These are phyloP conservation scores for Didymella pinodella DNA, from an alignment of 2,329 filamentous ascomycete genomes.

Conservation along the genomic window DNA sequence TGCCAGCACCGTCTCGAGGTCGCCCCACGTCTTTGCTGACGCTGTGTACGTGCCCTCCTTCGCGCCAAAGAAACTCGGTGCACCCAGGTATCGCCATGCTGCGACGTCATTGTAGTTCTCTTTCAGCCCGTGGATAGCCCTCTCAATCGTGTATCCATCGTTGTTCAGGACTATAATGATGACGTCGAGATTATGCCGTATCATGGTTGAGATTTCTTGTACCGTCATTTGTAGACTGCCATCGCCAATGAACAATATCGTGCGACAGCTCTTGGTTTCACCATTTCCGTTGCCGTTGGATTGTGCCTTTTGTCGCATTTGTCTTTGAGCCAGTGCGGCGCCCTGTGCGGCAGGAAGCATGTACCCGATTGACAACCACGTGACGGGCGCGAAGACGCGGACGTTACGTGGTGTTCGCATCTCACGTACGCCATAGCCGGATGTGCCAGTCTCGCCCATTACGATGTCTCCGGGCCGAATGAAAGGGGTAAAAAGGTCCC, in stretches of 20 bases:
- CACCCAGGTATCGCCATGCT: constrained; percentile 29
- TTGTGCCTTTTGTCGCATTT: constrained; percentile 16
- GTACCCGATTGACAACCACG: constrained; percentile 62
- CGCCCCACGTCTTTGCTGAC: constrained; percentile 55
- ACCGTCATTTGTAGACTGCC: constrained; percentile 51
- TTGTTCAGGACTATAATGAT: constrained; percentile 51
- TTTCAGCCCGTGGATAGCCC: constrained; percentile 48
- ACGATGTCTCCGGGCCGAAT: constrained; percentile 63
- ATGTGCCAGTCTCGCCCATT: constrained; percentile 66
- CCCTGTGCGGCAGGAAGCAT: constrained; percentile 66
- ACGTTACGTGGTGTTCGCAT: constrained; percentile 25
- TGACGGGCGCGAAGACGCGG: constrained; percentile 23
- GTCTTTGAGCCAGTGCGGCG: constrained; percentile 53
- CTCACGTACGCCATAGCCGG: constrained; percentile 22
- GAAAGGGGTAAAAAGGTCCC: constrained; percentile 57
- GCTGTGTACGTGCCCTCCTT: constrained; percentile 21
- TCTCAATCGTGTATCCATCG: constrained; percentile 52
- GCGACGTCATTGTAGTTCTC: constrained; percentile 36
- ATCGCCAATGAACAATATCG: constrained; percentile 48
- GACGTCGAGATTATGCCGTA: constrained; percentile 43
- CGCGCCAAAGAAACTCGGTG: constrained; percentile 32
- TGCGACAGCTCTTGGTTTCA: constrained; percentile 29
- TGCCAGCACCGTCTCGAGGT: constrained; percentile 54
- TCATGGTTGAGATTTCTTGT: constrained; percentile 51
- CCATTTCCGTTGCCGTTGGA: constrained; percentile 12